Percentiles rank a stretch among this genome's conserved stretches.
Conservation (phyloP, 1,284 basidiomycete genomes). For the Mycena sp. region DNA sequence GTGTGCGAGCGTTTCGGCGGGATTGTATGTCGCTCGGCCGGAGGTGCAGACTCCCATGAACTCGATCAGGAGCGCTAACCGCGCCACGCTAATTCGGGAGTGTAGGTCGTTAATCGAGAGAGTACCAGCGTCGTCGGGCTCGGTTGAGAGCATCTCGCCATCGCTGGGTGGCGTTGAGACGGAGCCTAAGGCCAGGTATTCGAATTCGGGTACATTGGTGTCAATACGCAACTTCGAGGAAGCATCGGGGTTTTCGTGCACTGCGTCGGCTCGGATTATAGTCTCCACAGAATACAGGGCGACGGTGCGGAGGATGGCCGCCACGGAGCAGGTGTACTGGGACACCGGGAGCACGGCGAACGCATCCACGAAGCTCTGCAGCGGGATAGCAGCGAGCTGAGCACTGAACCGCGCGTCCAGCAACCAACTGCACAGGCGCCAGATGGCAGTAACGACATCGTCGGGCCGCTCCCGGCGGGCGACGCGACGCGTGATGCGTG, state of each 20-base stretch:
- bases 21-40: not conserved
- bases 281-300: conserved; percentile 3
- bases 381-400: not conserved
- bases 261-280: not conserved
- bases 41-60: conserved; percentile 3
- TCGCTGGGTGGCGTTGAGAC: too few relatives aligned
- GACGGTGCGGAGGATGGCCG: conserved; percentile 11
- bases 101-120: not conserved
- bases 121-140: not conserved
- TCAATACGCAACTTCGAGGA: not conserved
- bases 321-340: conserved; percentile 6
- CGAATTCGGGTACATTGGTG: not conserved
- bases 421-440: conserved; percentile 13
- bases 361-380: conserved; percentile 3
- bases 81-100: not conserved
- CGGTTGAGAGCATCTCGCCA: not conserved
- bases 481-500: conserved; percentile 4
- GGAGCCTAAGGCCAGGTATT: not conserved
- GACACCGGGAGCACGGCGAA: conserved; percentile 2
- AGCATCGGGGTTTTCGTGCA: not conserved
- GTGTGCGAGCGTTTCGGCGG: not conserved
- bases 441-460: conserved; percentile 11
- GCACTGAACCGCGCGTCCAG: not conserved
- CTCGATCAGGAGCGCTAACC: conserved; percentile 3
- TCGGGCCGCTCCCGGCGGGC: conserved; percentile 7